Evolutionary conservation across 2,329 filamentous ascomycete species (phyloP).

Genomic region (Ophiostoma quercus): DNA sequence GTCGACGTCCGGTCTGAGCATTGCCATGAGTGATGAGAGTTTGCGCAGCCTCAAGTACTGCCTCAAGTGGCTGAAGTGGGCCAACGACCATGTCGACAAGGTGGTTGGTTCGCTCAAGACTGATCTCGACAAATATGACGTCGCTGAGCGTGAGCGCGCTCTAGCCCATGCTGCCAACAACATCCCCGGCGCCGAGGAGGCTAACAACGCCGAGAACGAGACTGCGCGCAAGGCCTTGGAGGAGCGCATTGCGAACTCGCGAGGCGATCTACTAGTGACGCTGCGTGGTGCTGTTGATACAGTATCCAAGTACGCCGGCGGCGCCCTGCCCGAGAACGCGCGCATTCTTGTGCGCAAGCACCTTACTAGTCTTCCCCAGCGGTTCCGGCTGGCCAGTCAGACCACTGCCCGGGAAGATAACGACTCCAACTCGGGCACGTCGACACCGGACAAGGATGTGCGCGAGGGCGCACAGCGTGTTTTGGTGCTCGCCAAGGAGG

Average conservation of each 20-base stretch:
- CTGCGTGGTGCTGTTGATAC: slow-evolving; percentile 77
- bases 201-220: slow-evolving; percentile 1
- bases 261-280: slow-evolving; percentile 67
- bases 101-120: slow-evolving; percentile 69
- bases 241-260: slow-evolving; percentile 61
- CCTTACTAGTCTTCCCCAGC: slow-evolving; percentile 75
- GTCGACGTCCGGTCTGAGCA: slow-evolving; percentile 82
- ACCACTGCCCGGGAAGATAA: slow-evolving; percentile 27
- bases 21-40: slow-evolving; percentile 87
- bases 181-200: slow-evolving; percentile 22
- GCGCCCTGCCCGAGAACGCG: slow-evolving; percentile 84
- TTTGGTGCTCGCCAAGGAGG: slow-evolving; percentile 80
- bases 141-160: slow-evolving; percentile 30
- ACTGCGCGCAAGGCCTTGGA: slow-evolving; percentile 46
- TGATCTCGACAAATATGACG: slow-evolving; percentile 76
- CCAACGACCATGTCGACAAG: slow-evolving; percentile 73
- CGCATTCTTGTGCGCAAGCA: slow-evolving; percentile 75
- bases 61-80: slow-evolving; percentile 70
- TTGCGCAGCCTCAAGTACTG: slow-evolving; percentile 80
- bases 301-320: slow-evolving; percentile 86
- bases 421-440: slow-evolving; percentile 18
- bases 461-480: slow-evolving; percentile 66
- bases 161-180: slow-evolving; percentile 22
- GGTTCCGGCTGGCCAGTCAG: slow-evolving; percentile 63
- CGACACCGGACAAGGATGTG: slow-evolving; percentile 34